Percentiles rank a stretch among this genome's conserved stretches.
These are phyloP conservation scores for Senecio squalidus DNA, from an alignment of 140 eudicot species.

Conservation along the genomic window DNA sequence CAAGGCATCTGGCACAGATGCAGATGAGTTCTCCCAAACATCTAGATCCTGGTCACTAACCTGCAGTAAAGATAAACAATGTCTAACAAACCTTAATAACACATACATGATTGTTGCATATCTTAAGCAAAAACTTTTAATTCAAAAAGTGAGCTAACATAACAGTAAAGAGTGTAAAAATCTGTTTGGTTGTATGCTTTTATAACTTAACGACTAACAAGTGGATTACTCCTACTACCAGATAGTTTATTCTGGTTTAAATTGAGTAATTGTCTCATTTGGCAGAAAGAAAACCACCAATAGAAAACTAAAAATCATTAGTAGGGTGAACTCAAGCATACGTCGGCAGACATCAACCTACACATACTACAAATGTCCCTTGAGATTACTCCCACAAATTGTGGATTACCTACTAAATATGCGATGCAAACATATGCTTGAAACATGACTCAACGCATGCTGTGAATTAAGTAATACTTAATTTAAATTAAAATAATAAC, in stretches of 20 bases:
- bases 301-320: not conserved
- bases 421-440: not conserved
- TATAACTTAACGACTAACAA: not conserved
- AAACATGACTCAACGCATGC: not conserved
- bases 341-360: not conserved
- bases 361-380: not conserved
- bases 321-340: not conserved
- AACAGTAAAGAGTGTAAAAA: not conserved
- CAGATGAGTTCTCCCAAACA: conserved; percentile 82
- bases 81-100: not conserved
- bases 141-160: not conserved
- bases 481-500: not conserved
- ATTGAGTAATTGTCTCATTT: conserved; percentile 3
- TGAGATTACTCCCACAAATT: not conserved
- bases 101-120: not conserved
- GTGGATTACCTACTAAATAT: not conserved
- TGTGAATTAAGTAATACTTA: not conserved
- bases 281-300: not conserved
- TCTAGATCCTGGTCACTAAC: conserved; percentile 91
- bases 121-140: not conserved
- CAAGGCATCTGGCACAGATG: conserved; percentile 92
- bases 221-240: not conserved
- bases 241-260: conserved; percentile 1
- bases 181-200: not conserved
- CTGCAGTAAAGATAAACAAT: conserved; percentile 32